Evolutionary conservation across 2,329 filamentous ascomycete species (phyloP), one percentile per base, ranked within the genome.

Genomic region (Penicillium sp.): DNA sequence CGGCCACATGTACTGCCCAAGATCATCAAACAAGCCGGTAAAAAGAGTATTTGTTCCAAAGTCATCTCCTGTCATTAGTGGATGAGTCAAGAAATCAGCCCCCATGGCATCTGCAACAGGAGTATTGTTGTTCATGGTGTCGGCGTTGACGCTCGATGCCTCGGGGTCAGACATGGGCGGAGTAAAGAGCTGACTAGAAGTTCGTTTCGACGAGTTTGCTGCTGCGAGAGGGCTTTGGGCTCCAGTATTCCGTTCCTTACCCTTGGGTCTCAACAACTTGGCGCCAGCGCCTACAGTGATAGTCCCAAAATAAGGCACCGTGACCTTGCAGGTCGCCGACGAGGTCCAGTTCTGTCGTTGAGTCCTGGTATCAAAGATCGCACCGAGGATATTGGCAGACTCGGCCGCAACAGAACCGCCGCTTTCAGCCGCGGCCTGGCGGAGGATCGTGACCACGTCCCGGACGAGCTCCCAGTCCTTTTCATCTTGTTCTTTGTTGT

Each of bases 241-340:
- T 40, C 54, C 57, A 23, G 52, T 51, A 13, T 59, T 15, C 32
- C 48, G 54, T 13, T 42, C 47, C 13, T 49, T 55, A 23, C 23
- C 49, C 23, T 54, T 44, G 12, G 18, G 20, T 15, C 48, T 55
- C 10, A 58, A 53, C 28, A 68, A 65, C 9, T 67, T 67, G 31
- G 65, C 64, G 28, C 69, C 68, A 4, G 63, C 59, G 6, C 66
- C 64, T 6, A 73, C 63, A 7, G 65, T 64, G 29, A 73, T 67
- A 8, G 68, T 75, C 20, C 78, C 72, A 63, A 76, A 75, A 49
- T 73, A 76, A 2, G 74, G 74, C 20, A 77, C 69, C 4, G 69
- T 68, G 15, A 74, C 67, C 55, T 73, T 72, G 54, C 68, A 73
- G 4, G 56, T 63, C 6, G 23, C n/a, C 8, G 44, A 6, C 13